phyloP scores from a whole-genome alignment of 2,329 filamentous ascomycete species.

The Fusarium palustre region DNA sequence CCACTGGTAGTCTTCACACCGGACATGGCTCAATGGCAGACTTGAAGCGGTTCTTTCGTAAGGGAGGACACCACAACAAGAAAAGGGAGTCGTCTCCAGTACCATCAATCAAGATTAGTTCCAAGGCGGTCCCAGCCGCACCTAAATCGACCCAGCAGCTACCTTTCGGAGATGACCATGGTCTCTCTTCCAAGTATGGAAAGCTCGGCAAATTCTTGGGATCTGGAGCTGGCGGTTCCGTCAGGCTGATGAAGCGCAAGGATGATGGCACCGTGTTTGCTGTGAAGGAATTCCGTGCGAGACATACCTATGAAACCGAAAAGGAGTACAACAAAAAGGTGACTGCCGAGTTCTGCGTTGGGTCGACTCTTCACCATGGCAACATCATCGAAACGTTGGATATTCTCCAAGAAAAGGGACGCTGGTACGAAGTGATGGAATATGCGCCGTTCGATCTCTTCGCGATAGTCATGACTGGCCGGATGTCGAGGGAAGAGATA shows the following conservation, averaged over 20 bases:
- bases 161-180: constrained; percentile 95
- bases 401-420: constrained; percentile 91
- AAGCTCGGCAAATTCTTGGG: constrained; percentile 95
- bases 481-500: constrained; percentile 92
- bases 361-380: constrained; percentile 94
- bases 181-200: constrained; percentile 89
- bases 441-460: constrained; percentile 97
- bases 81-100: constrained; percentile 75
- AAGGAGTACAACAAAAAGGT: constrained; percentile 98
- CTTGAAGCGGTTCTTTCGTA: constrained; percentile 95
- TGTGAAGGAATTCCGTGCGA: constrained; percentile 94
- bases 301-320: constrained; percentile 92
- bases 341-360: constrained; percentile 97
- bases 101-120: constrained; percentile 60
- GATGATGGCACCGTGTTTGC: constrained; percentile 95
- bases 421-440: constrained; percentile 99
- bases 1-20: constrained; percentile 43
- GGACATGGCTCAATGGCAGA: constrained; percentile 88
- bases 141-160: constrained; percentile 70
- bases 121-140: constrained; percentile 60
- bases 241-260: constrained; percentile 91
- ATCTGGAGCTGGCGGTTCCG: constrained; percentile 93
- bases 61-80: constrained; percentile 75
- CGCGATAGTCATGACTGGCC: constrained; percentile 98
- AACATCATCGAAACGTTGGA: constrained; percentile 99